A percentile compares a stretch with the other conserved stretches of the same genome.
Evolutionary conservation across 1,284 basidiomycete genomes (phyloP).

Genomic region (Marasmius oreades): DNA sequence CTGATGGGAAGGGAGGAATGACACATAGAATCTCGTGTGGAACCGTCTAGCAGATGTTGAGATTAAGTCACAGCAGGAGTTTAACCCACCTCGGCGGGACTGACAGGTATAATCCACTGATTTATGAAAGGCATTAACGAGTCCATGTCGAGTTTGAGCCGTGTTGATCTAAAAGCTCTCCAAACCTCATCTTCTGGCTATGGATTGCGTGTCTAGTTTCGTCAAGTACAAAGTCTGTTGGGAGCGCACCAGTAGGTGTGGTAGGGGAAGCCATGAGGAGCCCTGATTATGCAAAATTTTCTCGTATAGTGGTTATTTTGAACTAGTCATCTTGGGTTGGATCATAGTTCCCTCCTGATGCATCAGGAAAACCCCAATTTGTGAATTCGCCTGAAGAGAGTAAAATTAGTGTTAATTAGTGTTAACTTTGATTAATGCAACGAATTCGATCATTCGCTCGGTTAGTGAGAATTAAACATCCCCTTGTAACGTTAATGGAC

Average conservation of each 20-base stretch:
- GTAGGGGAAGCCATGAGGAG: slow-evolving; percentile 52
- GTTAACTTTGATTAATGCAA: too few species aligned
- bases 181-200: slow-evolving; percentile 44
- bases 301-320: slow-evolving; percentile 60
- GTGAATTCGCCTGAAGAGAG: too few species aligned
- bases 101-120: slow-evolving; percentile 63
- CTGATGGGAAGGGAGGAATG: slow-evolving; percentile 54
- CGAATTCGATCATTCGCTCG: too few species aligned
- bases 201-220: slow-evolving; percentile 56
- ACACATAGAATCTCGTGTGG: slow-evolving; percentile 62
- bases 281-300: slow-evolving; percentile 73
- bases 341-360: slow-evolving; percentile 70
- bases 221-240: slow-evolving; percentile 41
- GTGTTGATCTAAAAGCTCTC: slow-evolving; percentile 47
- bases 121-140: slow-evolving; percentile 63
- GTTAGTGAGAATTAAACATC: too few species aligned
- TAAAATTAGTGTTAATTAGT: too few species aligned
- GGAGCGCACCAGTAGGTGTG: slow-evolving; percentile 15
- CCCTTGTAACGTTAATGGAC: too few species aligned
- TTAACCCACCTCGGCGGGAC: slow-evolving; percentile 44
- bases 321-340: slow-evolving; percentile 52
- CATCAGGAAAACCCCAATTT: too few species aligned
- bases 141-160: slow-evolving; percentile 38
- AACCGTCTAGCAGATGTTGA: slow-evolving; percentile 46
- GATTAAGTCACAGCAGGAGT: not conserved